These are phyloP conservation scores for Globisporangium uncinulatum DNA, from an alignment of 352 stramenopile genomes.

Conservation along the genomic window DNA sequence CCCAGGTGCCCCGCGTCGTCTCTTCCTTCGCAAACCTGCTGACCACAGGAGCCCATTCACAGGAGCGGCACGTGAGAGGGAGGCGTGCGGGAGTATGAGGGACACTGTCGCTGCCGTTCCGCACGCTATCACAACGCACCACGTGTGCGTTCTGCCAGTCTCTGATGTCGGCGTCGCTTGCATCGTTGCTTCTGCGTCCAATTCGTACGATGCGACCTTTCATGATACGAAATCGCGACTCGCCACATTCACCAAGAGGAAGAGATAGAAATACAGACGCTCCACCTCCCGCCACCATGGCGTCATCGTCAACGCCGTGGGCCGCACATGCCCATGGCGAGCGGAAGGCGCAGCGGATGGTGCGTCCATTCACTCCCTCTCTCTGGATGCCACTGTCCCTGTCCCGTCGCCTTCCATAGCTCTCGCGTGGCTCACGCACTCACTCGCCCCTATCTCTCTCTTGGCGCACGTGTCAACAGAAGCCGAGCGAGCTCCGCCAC, in stretches of 20 bases:
- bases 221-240: too few relatives aligned
- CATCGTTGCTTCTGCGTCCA: background rate
- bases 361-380: constrained; percentile 3
- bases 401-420: background rate
- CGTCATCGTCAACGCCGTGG: constrained; percentile 9
- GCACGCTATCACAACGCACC: background rate
- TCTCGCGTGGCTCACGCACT: background rate
- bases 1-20: background rate
- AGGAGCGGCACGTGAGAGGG: background rate
- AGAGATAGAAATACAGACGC: background rate
- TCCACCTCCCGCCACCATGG: background rate
- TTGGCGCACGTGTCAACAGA: constrained; percentile 18
- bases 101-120: too few relatives aligned
- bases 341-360: constrained; percentile 15
- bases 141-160: background rate
- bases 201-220: background rate
- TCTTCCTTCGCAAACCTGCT: background rate
- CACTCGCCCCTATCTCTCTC: background rate
- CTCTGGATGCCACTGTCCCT: background rate
- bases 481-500: constrained; percentile 61
- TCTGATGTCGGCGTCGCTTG: background rate
- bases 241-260: too few relatives aligned
- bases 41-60: background rate
- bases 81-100: background rate
- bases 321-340: constrained; percentile 14